Base-by-base conservation (phyloP, 2,329 filamentous ascomycete genomes). In the Fusarium sambucinum region DNA sequence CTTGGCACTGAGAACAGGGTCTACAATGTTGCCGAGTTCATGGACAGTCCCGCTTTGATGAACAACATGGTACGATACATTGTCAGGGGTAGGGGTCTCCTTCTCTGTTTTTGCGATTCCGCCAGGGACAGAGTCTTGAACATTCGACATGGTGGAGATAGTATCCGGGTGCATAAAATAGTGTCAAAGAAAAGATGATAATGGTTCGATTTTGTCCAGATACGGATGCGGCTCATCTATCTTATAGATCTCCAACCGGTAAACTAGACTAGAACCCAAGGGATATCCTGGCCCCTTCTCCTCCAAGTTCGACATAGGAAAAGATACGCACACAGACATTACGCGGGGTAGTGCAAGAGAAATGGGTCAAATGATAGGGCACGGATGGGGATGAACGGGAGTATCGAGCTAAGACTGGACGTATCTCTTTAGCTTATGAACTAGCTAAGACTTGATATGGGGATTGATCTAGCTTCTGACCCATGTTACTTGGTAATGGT, bases 341-440 rank as follows among this genome's bases (percentile, higher is more conserved):
- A 37, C 29, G 14, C 12, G 19, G 41, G 17, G 14, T 58, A 58
- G 11, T 4, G 25, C 30, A 27, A 27, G 8, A 1, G 27, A 33
- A 12, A 44, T 29, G 25, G 11, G 17, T n/a, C 41, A 44, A 44
- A 44, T 13, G 52, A 47, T 40, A 59, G 33, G 56, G 27, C 53
- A 58, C 41, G 41, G 57, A 58, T 59, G 17, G 29, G 27, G 21
- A 10, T 1, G 12, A 2, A 19, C 6, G 10, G 35, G n/a, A 2
- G 10, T 16, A 29, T 48, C n/a, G 19, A 5, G 56, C 40, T 35
- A 41, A 35, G 27, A 47, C 3, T 35, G 14, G 17, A 27, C 17
- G 17, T 29, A 32, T 48, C 17, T n/a, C 23, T 16, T 9, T 33
- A 47, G n/a, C 14, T 11, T 9, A 16, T 10, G 23, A 6, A n/a